Conservation (phyloP, 129 eudicot genomes). For the Flaveria ramosissima region DNA sequence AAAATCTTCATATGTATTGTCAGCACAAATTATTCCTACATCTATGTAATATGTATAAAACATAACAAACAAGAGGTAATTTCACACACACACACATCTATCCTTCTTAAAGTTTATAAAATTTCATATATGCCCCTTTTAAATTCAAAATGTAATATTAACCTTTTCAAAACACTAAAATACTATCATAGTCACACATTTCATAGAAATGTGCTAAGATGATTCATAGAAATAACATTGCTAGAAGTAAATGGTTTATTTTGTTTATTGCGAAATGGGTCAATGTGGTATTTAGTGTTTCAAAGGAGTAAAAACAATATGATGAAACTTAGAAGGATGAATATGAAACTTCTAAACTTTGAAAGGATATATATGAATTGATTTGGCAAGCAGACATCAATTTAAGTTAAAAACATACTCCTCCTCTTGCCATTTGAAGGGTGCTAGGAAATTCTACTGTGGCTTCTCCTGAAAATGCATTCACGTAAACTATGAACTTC, state of each 20-base stretch:
- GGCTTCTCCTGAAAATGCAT: conserved; percentile 96
- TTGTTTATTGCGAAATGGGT: neutral
- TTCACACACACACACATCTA: neutral
- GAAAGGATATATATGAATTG: neutral
- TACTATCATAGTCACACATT: neutral
- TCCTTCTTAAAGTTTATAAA: neutral
- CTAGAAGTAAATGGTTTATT: neutral
- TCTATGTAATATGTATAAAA: neutral
- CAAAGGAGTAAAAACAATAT: neutral
- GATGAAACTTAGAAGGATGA: neutral
- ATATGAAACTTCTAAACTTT: conserved; percentile 2
- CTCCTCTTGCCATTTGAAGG: conserved; percentile 99
- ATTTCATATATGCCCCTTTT: neutral
- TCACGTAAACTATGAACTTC: conserved; percentile 69
- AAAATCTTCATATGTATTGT: conserved; percentile 61
- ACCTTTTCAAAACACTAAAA: neutral
- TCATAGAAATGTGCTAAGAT: neutral
- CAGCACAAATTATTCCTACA: conserved; percentile 27
- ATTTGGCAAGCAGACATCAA: neutral
- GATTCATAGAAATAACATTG: neutral
- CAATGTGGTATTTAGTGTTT: neutral
- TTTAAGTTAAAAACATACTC: conserved; percentile 56
- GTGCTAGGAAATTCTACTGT: conserved; percentile 92
- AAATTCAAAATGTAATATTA: neutral
- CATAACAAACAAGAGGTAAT: neutral